Percentiles rank a stretch among this genome's conserved stretches.
These are phyloP conservation scores for Circinella minor DNA, from an alignment of 371 early-diverging fungal species.

Conservation along the genomic window DNA sequence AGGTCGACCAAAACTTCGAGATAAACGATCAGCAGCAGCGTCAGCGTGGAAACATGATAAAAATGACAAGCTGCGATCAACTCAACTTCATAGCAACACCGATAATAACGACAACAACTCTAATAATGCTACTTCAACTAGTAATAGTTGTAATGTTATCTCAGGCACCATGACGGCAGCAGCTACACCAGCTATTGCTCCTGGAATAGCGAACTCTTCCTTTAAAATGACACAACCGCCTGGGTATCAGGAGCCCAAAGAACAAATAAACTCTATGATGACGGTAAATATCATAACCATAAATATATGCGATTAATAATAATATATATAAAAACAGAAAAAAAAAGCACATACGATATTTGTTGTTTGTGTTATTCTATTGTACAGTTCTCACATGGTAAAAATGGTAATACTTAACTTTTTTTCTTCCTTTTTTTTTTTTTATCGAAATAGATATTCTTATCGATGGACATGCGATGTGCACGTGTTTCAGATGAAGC, in stretches of 20 bases:
- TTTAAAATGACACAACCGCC: conserved; percentile 25
- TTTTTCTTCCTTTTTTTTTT: too few relatives aligned
- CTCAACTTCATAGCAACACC: neutral
- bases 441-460: conserved; percentile 26
- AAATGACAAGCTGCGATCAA: conserved; percentile 3
- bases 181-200: conserved; percentile 6
- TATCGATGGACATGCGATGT: conserved; percentile 61
- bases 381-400: too few relatives aligned
- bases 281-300: conserved; percentile 10
- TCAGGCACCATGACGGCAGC: neutral
- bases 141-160: neutral
- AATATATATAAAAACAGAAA: neutral
- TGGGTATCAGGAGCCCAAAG: conserved; percentile 3
- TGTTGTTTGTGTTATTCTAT: too few relatives aligned
- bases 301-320: too few relatives aligned
- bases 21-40: conserved; percentile 33
- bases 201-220: conserved; percentile 14
- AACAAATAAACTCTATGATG: conserved; percentile 4
- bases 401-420: too few relatives aligned
- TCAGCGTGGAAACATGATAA: conserved; percentile 4
- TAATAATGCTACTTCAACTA: neutral
- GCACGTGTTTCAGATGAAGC: conserved; percentile 63
- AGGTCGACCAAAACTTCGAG: conserved; percentile 77
- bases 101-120: neutral
- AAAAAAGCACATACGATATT: too few relatives aligned